Evolutionary conservation across 179 eudicot genomes (phyloP), one percentile per base, ranked within the genome.

Genomic region (Nepenthes alata): DNA sequence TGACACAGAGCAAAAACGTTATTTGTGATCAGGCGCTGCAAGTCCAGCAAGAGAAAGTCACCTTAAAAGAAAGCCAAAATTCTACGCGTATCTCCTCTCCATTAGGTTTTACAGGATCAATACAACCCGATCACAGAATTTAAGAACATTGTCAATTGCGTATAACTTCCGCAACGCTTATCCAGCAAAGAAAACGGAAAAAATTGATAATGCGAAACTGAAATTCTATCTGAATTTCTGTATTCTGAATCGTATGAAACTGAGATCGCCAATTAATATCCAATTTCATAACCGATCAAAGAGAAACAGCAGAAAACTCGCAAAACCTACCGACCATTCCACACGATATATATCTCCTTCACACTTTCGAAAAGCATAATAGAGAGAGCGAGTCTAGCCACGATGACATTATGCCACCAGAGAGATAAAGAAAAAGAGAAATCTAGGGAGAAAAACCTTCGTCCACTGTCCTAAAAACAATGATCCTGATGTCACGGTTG

Each of bases 401-500:
- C 12, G 10, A 6, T 48, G 3, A 48, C 11, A 9, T 9, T 9
- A 6, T 9, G n/a, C 2, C 3, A 8, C n/a, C 52, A 48, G 52
- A 48, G 10, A 11, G 11, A 48, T 3, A 48, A 59, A 41, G 47
- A 9, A 56, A 2, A 11, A 47, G 2, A 12, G 34, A 12, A 39
- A 39, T 49, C 63, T 49, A 9, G 60, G 15, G 14, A 44, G 51
- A 16, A 13, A 41, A 68, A 77, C 81, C 81, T 77, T 70, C 71
- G 71, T 64, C 67, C 52, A 74, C 55, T 13, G 57, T 52, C 6
- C 59, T 50, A 74, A 67, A 70, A 71, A 70, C 36, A 78, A 70
- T 60, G 81, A 73, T 72, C 77, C 80, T 58, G 73, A 37, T 36
- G 49, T 59, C 56, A 55, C 59, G 25, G 69, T 59, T 6, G 71